Conservation (phyloP, 306 rosid genomes). For the Ziziphus jujuba region DNA sequence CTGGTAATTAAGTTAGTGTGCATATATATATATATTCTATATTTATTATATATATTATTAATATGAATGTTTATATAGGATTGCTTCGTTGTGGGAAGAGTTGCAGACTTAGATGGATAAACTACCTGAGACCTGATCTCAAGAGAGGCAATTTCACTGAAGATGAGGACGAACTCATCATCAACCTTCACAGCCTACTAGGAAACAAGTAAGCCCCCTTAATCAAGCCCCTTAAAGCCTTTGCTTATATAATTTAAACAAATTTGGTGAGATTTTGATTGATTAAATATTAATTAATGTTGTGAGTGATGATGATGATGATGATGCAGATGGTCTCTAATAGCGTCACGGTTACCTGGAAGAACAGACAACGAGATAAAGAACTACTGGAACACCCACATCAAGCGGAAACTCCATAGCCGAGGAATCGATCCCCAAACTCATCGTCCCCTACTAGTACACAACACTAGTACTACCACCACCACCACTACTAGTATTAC, state of each 20-base stretch:
- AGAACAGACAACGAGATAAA: conserved; percentile 78
- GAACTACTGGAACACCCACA: conserved; percentile 78
- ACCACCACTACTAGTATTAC: background rate
- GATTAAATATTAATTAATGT: too few species aligned
- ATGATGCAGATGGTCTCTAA: conserved; percentile 60
- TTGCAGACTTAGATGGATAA: conserved; percentile 75
- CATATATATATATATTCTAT: background rate
- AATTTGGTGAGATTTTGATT: too few species aligned
- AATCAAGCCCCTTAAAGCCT: too few species aligned
- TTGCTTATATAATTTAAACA: background rate
- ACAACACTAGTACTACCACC: conserved; percentile 7
- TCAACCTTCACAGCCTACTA: conserved; percentile 67
- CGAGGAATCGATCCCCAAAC: conserved; percentile 74
- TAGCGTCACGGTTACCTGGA: conserved; percentile 69
- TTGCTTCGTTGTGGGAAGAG: conserved; percentile 78
- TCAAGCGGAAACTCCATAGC: conserved; percentile 61
- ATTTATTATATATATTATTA: background rate
- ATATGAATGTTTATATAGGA: conserved; percentile 25
- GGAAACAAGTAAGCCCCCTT: conserved; percentile 93
- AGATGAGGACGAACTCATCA: conserved; percentile 73
- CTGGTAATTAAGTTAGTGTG: conserved; percentile 61
- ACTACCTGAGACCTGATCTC: conserved; percentile 70
- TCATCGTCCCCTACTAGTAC: conserved; percentile 62
- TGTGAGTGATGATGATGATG: too few species aligned
- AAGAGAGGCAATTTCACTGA: conserved; percentile 75